Evolutionary conservation across 768 basidiomycete species (phyloP), one percentile per base, ranked within the genome.

Genomic region (Psilocybe cubensis): DNA sequence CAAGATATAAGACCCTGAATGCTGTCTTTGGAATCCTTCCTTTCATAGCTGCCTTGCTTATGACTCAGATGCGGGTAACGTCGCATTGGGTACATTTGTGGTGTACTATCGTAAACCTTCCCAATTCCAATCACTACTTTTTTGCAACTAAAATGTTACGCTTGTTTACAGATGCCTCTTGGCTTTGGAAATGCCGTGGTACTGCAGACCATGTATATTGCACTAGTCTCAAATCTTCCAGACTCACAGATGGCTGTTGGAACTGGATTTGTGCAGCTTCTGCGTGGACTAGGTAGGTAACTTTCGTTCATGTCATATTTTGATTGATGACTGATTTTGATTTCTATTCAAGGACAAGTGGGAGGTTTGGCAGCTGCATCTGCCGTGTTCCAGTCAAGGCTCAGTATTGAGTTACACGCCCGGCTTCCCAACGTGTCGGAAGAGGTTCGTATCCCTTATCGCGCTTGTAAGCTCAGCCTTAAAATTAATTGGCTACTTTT

Each of bases 171-270:
- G 87, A 77, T 86, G 52, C 87, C 88, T 1, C 72, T 88, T n/a
- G 88, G 88, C 0, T 89, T 90, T 63, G 88, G 88, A 11, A 88
- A 88, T 65, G 87, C 87, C 0, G 83, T 89, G 0, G 87, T 89
- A 0, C 67, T 89, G 23, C 88, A 90, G 68, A 89, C 88, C 0
- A 85, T 87, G 78, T 72, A 87, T 33, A 87, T 90, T 64, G 87
- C 88, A 0, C 73, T 90, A 21, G 80, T 91, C 0, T 83, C 85
- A 0, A 83, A 87, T 67, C 68, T 89, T 2, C 86, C 86, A 20
- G 79, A 86, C 82, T 71, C 63, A 71, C 70, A 18, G 25, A 83
- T 88, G 74, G 86, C 88, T 9, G 80, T 88, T 2, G 87, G 84
- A 1, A 88, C 87, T 4, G 88, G 88, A 0, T 89, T 89, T 61